These are phyloP conservation scores for Irpex lacteus DNA, from an alignment of 1,284 basidiomycete species.

Conservation along the genomic window DNA sequence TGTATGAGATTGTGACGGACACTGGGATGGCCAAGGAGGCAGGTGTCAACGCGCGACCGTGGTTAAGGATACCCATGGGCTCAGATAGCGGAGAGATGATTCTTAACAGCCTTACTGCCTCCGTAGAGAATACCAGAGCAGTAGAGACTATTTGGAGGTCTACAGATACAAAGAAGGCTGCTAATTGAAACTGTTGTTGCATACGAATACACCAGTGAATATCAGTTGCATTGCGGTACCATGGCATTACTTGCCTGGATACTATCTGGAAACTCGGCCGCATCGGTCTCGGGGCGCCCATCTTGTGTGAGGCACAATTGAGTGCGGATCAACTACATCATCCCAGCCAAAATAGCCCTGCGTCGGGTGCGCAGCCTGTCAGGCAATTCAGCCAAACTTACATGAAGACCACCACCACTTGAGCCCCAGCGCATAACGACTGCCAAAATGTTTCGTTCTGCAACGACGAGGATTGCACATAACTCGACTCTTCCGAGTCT, in stretches of 20 bases:
- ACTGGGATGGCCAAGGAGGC: conserved; percentile 17
- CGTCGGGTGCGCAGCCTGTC: neutral
- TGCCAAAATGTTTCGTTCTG: conserved; percentile 64
- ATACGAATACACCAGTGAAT: neutral
- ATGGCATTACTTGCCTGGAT: neutral
- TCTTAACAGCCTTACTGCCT: conserved; percentile 12
- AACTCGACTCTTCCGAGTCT: conserved; percentile 78
- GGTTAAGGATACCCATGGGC: conserved; percentile 22
- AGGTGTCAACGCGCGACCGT: conserved; percentile 5
- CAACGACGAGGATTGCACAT: conserved; percentile 79
- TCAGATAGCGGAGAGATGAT: conserved; percentile 20
- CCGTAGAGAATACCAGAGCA: conserved; percentile 21
- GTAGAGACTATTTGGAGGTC: conserved; percentile 25
- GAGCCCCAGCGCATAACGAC: neutral
- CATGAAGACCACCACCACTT: neutral
- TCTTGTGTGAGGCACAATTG: neutral
- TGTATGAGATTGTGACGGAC: conserved; percentile 26
- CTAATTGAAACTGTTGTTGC: neutral
- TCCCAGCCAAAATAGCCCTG: neutral
- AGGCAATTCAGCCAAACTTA: neutral
- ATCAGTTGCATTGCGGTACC: neutral
- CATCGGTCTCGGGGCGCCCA: neutral
- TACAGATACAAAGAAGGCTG: conserved; percentile 18
- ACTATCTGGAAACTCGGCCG: neutral
- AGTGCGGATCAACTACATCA: neutral